A percentile compares a stretch with the other conserved stretches of the same genome.
phyloP scores from a whole-genome alignment of 176 grass and related monocot species.

The Oryza meyeriana region DNA sequence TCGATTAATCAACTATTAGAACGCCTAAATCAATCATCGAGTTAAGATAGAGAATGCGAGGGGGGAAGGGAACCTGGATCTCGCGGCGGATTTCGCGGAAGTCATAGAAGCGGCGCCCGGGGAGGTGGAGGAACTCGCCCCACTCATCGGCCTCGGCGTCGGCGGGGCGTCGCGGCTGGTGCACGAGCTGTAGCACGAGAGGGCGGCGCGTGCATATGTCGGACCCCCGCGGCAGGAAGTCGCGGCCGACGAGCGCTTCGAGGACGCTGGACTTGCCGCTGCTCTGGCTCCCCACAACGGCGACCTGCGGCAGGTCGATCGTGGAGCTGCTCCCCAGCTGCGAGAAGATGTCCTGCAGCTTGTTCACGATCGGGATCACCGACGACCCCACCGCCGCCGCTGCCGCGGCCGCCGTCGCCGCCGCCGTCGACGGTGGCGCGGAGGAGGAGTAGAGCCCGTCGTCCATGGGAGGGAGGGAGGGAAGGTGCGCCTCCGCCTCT shows the following conservation, averaged over 20 bases:
- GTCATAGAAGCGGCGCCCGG: slow-evolving; percentile 72
- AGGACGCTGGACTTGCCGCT: slow-evolving; percentile 97
- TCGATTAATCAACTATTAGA: neutral
- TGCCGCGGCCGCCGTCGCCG: slow-evolving; percentile 36
- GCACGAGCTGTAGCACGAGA: slow-evolving; percentile 87
- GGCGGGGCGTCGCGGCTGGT: slow-evolving; percentile 47
- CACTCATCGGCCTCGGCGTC: slow-evolving; percentile 74
- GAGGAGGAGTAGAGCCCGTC: slow-evolving; percentile 45
- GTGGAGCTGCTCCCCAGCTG: slow-evolving; percentile 84
- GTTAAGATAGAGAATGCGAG: neutral
- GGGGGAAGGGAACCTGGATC: slow-evolving; percentile 60
- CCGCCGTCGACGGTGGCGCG: slow-evolving; percentile 33
- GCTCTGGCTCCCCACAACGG: slow-evolving; percentile 95
- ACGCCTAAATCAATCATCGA: neutral
- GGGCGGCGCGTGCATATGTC: slow-evolving; percentile 95
- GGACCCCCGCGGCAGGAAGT: slow-evolving; percentile 92
- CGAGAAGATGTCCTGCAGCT: slow-evolving; percentile 96
- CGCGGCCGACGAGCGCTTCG: slow-evolving; percentile 87
- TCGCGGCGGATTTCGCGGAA: slow-evolving; percentile 84
- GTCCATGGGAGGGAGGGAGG: slow-evolving; percentile 24
- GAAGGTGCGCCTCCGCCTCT: slow-evolving; percentile 26
- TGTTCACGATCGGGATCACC: slow-evolving; percentile 99
- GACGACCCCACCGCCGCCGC: slow-evolving; percentile 61
- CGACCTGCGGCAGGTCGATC: slow-evolving; percentile 90
- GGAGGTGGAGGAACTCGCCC: slow-evolving; percentile 94